phyloP scores from a whole-genome alignment of 805 yeast genomes.

The Saccharomycopsis microspora region DNA sequence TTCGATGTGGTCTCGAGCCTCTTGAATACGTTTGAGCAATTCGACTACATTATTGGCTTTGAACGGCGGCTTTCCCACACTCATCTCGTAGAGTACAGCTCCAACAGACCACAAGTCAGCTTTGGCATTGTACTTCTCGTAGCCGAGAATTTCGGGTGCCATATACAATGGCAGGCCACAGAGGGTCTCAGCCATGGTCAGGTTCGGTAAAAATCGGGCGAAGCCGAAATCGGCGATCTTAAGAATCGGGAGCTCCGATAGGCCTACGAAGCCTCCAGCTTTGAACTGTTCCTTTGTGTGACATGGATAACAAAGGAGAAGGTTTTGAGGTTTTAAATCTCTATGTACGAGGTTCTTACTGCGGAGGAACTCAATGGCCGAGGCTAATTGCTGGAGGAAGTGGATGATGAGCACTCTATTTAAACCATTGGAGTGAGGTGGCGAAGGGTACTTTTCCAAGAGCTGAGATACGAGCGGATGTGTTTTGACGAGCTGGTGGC shows the following conservation, averaged over 20 bases:
- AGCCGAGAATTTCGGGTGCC: constrained; percentile 96
- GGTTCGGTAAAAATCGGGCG: constrained; percentile 86
- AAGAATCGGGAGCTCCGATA: constrained; percentile 80
- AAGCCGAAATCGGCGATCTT: constrained; percentile 97
- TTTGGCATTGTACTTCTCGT: constrained; percentile 92
- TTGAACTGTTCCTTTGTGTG: constrained; percentile 52
- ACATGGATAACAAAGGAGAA: constrained; percentile 72
- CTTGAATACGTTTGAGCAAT: constrained; percentile 74
- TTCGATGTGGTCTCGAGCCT: constrained; percentile 61
- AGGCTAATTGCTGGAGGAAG: constrained; percentile 75
- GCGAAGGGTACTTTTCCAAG: constrained; percentile 75
- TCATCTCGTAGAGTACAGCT: constrained; percentile 91
- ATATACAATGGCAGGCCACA: constrained; percentile 97
- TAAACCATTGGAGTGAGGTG: constrained; percentile 66
- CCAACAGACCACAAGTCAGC: constrained; percentile 99
- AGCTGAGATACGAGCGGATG: constrained; percentile 74
- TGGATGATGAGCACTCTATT: constrained; percentile 71
- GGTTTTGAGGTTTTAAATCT: constrained; percentile 89
- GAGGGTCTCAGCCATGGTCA: constrained; percentile 91
- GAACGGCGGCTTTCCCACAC: constrained; percentile 94
- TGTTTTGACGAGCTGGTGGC: constrained; percentile 56
- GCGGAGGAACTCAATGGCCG: constrained; percentile 75
- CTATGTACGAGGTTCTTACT: constrained; percentile 82
- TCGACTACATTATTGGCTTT: constrained; percentile 90
- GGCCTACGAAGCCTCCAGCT: constrained; percentile 51